Percentiles rank a stretch among this genome's conserved stretches.
These are phyloP conservation scores for Ganoderma multipileum DNA, from an alignment of 1,284 basidiomycete genomes.

Conservation along the genomic window DNA sequence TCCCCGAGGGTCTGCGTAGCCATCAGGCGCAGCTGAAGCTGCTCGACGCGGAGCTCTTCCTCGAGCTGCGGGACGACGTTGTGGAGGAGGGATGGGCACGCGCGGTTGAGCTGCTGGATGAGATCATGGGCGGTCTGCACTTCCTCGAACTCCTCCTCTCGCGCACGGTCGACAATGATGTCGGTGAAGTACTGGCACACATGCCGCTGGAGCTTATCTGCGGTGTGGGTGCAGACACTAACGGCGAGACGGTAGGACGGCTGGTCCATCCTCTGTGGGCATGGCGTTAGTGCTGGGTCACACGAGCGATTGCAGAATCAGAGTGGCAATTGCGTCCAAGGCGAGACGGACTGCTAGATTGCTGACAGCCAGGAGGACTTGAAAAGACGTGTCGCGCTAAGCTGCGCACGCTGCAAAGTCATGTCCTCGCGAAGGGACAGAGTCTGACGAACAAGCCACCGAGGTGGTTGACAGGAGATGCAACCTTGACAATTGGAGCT, in stretches of 20 bases:
- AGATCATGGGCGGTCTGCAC: conserved; percentile 84
- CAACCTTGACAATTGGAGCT: not conserved
- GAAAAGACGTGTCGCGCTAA: not conserved
- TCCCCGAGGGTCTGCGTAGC: conserved; percentile 88
- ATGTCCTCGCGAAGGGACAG: not conserved
- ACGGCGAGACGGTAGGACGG: conserved; percentile 88
- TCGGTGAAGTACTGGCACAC: conserved; percentile 93
- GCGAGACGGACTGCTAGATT: not conserved
- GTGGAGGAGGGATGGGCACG: conserved; percentile 84
- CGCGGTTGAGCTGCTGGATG: conserved; percentile 83
- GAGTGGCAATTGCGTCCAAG: not conserved
- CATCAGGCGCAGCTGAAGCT: conserved; percentile 75
- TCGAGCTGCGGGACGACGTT: conserved; percentile 95
- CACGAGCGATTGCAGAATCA: not conserved
- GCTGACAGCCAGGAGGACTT: too few species aligned
- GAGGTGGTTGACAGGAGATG: not conserved
- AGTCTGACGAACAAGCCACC: not conserved
- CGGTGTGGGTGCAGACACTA: conserved; percentile 84
- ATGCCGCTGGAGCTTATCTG: conserved; percentile 89
- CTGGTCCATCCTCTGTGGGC: conserved; percentile 68
- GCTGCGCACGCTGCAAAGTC: not conserved
- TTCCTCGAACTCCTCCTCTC: conserved; percentile 66
- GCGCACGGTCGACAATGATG: conserved; percentile 72
- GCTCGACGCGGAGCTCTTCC: conserved; percentile 86
- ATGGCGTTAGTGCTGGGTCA: conserved; percentile 9